Base-by-base conservation (phyloP, 345 rosid species). In the Theobroma cacao region DNA sequence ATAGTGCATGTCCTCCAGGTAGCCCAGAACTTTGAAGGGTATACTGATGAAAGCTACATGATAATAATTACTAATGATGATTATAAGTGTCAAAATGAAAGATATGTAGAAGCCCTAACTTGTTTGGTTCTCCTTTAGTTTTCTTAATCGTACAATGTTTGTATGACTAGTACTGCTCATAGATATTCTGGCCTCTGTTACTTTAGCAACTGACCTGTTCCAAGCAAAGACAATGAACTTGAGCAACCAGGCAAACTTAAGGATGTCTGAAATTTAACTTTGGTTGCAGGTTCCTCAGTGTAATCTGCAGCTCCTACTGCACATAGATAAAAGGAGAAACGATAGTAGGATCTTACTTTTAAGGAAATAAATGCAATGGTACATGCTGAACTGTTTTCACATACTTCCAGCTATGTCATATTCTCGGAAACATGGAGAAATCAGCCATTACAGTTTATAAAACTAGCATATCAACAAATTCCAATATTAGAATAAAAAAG, bases 221-320 rank as follows among this genome's bases (percentile, higher is more conserved):
- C 99, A 59, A 93, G 84, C 89, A 95, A 81, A 15, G 88, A 80
- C 72, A 91, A 75, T 26, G 94, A 69, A 45, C 62, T 84, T 15
- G 92, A 90, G 83, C 88, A 92, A 68, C 92, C 97, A 0, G 91
- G 94, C 81, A 93, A 81, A 61, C 82, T 80, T 86, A 92, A 82
- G 45, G 88, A 80, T 75, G 79, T 91, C 82, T 80, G 87, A 82
- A 95, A 95, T 85, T 86, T 95, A 17, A 90, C 92, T 13, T 55
- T 86, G 7, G 97, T 91, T 60, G 87, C 79, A 10, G 92, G 86
- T 85, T 95, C 99, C 86, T 92, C 90, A 0, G 34, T 30, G 40
- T 80, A 85, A 15, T 87, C 93, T 77, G 88, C 87, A 78, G 84
- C 86, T 75, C 93, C 94, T 83, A 78, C 90, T 83, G 87, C 91